Base-by-base conservation (phyloP, 495 filamentous ascomycete species). In the Trichoderma erinaceum region DNA sequence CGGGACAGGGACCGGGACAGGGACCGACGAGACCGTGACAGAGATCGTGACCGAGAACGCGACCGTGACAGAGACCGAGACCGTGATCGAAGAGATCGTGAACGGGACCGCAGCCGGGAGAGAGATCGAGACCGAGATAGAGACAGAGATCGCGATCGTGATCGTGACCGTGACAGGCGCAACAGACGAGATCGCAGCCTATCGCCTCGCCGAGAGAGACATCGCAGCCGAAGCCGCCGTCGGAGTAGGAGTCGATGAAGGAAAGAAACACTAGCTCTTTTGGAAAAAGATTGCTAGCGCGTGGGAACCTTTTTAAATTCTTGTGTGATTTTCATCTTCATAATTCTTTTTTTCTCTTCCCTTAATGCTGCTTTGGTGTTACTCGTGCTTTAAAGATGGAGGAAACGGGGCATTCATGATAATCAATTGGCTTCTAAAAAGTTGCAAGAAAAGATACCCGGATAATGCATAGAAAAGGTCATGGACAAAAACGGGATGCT, bases 171-270 rank as follows among this genome's bases (percentile, higher is more conserved):
- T 52, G 71, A 38, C 48, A 69, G 27, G 27, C 68, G 35, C 69
- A 72, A 10, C 63, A 52, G 68, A 63, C 68, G 68, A 52, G 73
- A 70, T 23, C 21, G 56, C 5, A 66, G 43, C 65, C 65, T n/a
- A 21, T 66, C 65, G 4, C 65, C 41, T 5, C 65, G 65, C 18
- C 65, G 65, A 16, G 65, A 66, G 43, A 43, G 66, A 44, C 35
- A 75, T 70, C 74, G 68, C 52, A 66, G 70, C 63, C 69, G 73
- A 69, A 74, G 69, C 69, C 69, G 78, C 67, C 75, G 73, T 69
- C 75, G 73, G 46, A 75, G 74, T 43, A 69, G 73, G 69, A 68
- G 56, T 71, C 72, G 27, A 43, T 64, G 52, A 41, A 7, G 8
- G 0, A 25, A 21, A 5, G 1, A 0, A 4, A 29, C 1, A 4